Evolutionary conservation across 257 asterid genomes (phyloP), one percentile per base, ranked within the genome.

Genomic region (Scutellaria baicalensis): DNA sequence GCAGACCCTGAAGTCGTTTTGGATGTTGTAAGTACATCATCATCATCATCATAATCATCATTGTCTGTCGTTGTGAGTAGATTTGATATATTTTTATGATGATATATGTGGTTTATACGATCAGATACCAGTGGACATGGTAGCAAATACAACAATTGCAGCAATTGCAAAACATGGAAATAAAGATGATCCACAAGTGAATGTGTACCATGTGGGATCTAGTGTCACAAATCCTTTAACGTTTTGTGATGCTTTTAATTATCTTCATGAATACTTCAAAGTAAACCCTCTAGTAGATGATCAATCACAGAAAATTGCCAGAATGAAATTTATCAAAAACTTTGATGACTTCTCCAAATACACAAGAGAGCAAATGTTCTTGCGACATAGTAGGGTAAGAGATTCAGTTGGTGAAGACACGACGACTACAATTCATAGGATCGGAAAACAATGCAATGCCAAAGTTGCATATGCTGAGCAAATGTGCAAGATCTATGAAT

Each of bases 81-180:
- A n/a, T n/a, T n/a, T n/a, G n/a, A n/a, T n/a, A n/a, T n/a, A n/a
- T n/a, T n/a, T 5, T 45, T 11, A 45, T 3, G 0, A 7, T 5
- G 3, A 7, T 49, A 49, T 6, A 17, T 50, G 0, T 50, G 31
- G n/a, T n/a, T n/a, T n/a, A n/a, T 18, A 59, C 49, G 66, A 16
- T 5, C 17, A 78, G 82, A 59, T 78, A 27, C 82, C 79, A 0
- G 49, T 74, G 27, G 82, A 78, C 36, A 47, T 68, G 58, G 79
- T 73, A 13, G 78, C 21, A 6, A 78, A 68, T 63, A 59, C 76
- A 57, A 78, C 75, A n/a, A n/a, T n/a, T n/a, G n/a, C n/a, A n/a
- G 79, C 82, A 1, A 68, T 57, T 4, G 78, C 82, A 21, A 73
- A 72, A 20, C 78, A 77, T 54, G 81, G 51, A 17, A 14, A 42